Conservation (phyloP, 305 asterid genomes). For the Ajuga reptans region DNA sequence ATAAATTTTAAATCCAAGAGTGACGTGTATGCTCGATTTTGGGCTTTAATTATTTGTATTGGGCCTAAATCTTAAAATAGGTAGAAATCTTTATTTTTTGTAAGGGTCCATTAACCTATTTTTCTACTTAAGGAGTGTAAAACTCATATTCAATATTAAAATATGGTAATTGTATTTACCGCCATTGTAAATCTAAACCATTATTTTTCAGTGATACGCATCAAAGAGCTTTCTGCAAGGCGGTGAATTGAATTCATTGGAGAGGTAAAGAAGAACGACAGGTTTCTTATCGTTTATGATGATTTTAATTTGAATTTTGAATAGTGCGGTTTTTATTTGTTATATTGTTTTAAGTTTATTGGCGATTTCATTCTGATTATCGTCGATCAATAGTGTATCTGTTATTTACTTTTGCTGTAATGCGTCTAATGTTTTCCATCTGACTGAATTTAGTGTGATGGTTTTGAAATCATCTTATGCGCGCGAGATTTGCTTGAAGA, state of each 20-base stretch:
- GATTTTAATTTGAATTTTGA: conserved; percentile 30
- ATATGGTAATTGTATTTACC: no score
- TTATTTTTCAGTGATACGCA: neutral
- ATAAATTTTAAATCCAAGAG: conserved; percentile 17
- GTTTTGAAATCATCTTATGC: conserved; percentile 2
- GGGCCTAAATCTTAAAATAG: no score
- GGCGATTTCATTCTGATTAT: neutral
- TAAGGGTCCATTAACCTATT: no score
- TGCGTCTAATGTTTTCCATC: conserved; percentile 9
- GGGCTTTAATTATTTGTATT: no score
- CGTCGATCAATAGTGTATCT: conserved; percentile 21
- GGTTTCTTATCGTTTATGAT: conserved; percentile 13
- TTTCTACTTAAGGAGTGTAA: no score
- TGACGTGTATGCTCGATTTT: no score
- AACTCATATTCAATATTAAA: no score
- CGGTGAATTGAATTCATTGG: conserved; percentile 27
- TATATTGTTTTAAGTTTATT: neutral
- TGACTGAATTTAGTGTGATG: conserved; percentile 3
- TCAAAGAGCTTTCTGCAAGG: conserved; percentile 23
- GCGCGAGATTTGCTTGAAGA: conserved; percentile 1
- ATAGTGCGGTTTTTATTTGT: neutral
- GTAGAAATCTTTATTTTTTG: no score
- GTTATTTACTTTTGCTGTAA: conserved; percentile 10
- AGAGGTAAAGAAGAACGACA: conserved; percentile 24
- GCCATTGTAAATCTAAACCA: no score